A percentile compares a stretch with the other conserved stretches of the same genome.
Conservation (phyloP, 208 protist species). For the Acanthamoeba healyi region DNA sequence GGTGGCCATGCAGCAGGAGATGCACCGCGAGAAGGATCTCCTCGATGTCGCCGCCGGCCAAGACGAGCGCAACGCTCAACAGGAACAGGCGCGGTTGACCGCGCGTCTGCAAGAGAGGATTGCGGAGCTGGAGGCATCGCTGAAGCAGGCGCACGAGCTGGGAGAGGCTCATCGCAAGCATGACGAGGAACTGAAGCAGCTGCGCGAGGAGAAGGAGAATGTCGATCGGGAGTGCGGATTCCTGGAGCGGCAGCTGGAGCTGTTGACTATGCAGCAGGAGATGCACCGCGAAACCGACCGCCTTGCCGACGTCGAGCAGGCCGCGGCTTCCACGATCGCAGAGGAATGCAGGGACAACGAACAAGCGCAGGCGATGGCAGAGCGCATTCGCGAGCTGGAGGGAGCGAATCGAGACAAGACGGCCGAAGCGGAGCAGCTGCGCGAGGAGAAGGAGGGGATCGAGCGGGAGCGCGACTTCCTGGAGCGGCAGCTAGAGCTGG, state of each 20-base stretch:
- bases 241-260: neutral
- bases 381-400: neutral
- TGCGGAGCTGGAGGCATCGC: neutral
- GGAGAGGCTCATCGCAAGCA: neutral
- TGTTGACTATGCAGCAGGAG: neutral
- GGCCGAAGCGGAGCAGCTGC: no score
- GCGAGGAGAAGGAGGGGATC: no score
- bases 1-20: neutral
- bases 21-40: no score
- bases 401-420: no score
- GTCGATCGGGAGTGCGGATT: no score
- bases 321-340: no score
- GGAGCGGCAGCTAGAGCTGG: constrained; percentile 9
- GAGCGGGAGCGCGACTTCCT: neutral
- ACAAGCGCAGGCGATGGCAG: no score
- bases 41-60: no score
- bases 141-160: neutral
- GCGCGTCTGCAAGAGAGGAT: neutral
- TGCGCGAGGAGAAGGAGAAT: neutral
- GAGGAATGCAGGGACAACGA: no score
- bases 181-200: neutral
- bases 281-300: neutral
- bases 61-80: no score
- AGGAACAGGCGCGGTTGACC: no score
- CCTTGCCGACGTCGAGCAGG: no score